A percentile compares a stretch with the other conserved stretches of the same genome.
phyloP scores from a whole-genome alignment of 192 early-diverging fungal genomes.

The Rhizophlyctis rosea region DNA sequence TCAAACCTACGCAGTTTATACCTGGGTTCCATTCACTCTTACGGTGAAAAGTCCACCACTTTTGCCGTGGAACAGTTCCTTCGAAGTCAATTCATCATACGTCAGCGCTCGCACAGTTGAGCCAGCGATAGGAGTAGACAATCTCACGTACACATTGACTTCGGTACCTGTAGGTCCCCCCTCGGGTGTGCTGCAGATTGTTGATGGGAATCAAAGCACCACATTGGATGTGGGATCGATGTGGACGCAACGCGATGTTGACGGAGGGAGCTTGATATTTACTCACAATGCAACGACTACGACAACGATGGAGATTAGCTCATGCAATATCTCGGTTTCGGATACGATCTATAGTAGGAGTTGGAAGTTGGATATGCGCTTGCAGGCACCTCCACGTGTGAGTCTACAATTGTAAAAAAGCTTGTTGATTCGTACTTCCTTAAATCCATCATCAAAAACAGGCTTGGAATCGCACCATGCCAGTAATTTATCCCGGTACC shows the following conservation, averaged over 20 bases:
- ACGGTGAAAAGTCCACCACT: neutral
- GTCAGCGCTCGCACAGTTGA: neutral
- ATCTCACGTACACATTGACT: neutral
- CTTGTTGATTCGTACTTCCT: constrained; percentile 1
- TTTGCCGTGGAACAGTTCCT: neutral
- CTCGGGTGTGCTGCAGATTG: neutral
- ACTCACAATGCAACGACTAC: neutral
- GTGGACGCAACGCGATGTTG: neutral
- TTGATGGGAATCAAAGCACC: neutral
- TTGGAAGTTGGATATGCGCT: too few relatives aligned
- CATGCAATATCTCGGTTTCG: neutral
- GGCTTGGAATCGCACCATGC: too few relatives aligned
- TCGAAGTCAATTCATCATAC: neutral
- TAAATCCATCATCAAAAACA: too few relatives aligned
- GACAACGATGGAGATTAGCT: neutral
- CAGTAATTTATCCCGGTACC: too few relatives aligned
- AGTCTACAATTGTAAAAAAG: neutral
- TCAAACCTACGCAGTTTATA: too few relatives aligned
- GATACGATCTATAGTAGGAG: too few relatives aligned
- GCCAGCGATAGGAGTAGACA: neutral
- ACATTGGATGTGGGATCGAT: neutral
- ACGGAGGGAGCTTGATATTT: neutral
- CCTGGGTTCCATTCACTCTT: neutral
- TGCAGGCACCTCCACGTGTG: neutral
- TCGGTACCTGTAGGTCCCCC: neutral